Evolutionary conservation across 768 basidiomycete species (phyloP).

Genomic region (Hemileccinum impolitum): DNA sequence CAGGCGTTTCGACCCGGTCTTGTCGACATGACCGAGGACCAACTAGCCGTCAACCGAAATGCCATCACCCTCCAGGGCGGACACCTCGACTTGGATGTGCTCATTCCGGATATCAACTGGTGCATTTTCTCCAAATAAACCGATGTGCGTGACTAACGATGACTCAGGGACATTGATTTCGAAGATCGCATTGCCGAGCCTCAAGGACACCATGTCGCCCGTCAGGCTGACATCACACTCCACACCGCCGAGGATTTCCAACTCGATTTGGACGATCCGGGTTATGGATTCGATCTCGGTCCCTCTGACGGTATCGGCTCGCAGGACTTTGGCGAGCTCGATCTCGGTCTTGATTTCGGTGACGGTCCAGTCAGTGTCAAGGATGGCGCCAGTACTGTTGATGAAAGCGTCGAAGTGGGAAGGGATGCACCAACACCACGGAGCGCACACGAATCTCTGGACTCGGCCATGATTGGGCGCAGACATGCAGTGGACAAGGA

Average conservation of each 20-base stretch:
- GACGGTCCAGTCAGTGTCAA: slow-evolving; percentile 44
- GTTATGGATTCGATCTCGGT: slow-evolving; percentile 74
- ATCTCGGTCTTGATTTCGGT: slow-evolving; percentile 77
- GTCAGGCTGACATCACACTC: slow-evolving; percentile 86
- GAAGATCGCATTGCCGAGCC: slow-evolving; percentile 59
- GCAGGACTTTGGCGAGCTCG: slow-evolving; percentile 70
- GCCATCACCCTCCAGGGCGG: slow-evolving; percentile 83
- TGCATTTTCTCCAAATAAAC: slow-evolving; percentile 33
- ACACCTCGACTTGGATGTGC: slow-evolving; percentile 74
- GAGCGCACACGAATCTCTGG: slow-evolving; percentile 52
- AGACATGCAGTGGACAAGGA: slow-evolving; percentile 47
- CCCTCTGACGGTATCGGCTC: slow-evolving; percentile 83
- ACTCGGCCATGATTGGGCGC: slow-evolving; percentile 55
- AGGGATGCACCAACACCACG: slow-evolving; percentile 60
- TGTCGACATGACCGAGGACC: slow-evolving; percentile 96
- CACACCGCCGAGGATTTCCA: slow-evolving; percentile 71
- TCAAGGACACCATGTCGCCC: slow-evolving; percentile 78
- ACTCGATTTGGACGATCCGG: slow-evolving; percentile 54
- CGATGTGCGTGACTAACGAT: slow-evolving; percentile 7
- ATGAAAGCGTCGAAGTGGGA: slow-evolving; percentile 67
- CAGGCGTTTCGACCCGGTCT: slow-evolving; percentile 93
- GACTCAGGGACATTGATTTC: slow-evolving; percentile 72
- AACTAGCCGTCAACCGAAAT: slow-evolving; percentile 80
- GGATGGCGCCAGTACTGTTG: slow-evolving; percentile 48
- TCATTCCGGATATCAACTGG: slow-evolving; percentile 82